These are phyloP conservation scores for Cutaneotrichosporon mucoides DNA, from an alignment of 1,284 basidiomycete genomes.

Conservation along the genomic window DNA sequence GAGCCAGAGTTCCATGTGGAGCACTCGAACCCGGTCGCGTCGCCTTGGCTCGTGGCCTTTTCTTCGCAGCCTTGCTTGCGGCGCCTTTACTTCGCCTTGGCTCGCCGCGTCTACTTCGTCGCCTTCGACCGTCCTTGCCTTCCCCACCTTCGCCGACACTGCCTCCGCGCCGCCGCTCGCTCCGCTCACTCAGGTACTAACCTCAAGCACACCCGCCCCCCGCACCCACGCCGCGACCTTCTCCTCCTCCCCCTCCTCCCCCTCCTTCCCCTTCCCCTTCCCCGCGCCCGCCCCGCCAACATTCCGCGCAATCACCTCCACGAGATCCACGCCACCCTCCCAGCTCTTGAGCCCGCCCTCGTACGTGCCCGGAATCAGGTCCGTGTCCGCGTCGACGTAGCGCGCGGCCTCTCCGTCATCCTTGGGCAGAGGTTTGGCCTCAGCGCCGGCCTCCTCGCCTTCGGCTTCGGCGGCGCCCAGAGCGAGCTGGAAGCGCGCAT, in stretches of 20 bases:
- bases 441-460: slow-evolving; percentile 18
- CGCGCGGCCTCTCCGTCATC: no score
- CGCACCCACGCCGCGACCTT: slow-evolving; percentile 29
- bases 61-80: no score
- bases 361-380: slow-evolving; percentile 86
- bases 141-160: no score
- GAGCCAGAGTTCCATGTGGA: no score
- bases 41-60: no score
- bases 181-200: slow-evolving; percentile 33
- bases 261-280: background rate
- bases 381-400: slow-evolving; percentile 76
- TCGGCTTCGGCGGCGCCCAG: slow-evolving; percentile 9
- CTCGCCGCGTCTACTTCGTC: no score
- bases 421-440: no score
- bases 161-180: no score
- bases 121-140: no score
- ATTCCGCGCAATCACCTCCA: slow-evolving; percentile 44
- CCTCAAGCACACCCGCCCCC: slow-evolving; percentile 63
- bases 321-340: slow-evolving; percentile 91
- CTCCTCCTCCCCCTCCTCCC: slow-evolving; percentile 4
- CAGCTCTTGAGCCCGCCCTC: slow-evolving; percentile 97
- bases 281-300: slow-evolving; percentile 34
- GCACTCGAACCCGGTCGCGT: no score
- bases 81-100: no score
- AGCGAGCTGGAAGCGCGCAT: slow-evolving; percentile 87